A percentile compares a stretch with the other conserved stretches of the same genome.
These are phyloP conservation scores for Kwoniella sp. DNA, from an alignment of 768 basidiomycete species.

Conservation along the genomic window DNA sequence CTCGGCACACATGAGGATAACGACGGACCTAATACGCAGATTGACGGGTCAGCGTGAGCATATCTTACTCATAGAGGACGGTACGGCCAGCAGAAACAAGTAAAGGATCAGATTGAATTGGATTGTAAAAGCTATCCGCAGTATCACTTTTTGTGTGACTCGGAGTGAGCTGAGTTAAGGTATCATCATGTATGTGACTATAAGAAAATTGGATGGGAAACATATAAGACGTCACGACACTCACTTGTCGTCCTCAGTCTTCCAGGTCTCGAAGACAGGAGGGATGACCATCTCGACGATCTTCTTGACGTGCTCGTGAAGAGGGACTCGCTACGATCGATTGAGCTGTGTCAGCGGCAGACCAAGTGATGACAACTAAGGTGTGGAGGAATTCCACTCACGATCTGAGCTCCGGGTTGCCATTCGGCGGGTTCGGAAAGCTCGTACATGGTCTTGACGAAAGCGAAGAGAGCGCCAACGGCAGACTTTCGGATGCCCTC, in stretches of 20 bases:
- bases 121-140: slow-evolving; percentile 61
- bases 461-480: slow-evolving; percentile 81
- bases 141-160: slow-evolving; percentile 61
- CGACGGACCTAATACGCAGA: slow-evolving; percentile 61
- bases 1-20: slow-evolving; percentile 80
- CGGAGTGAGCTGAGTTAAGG: slow-evolving; percentile 76
- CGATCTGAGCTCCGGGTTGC: slow-evolving; percentile 70
- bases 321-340: slow-evolving; percentile 34
- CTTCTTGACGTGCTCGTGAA: slow-evolving; percentile 70
- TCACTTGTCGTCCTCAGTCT: slow-evolving; percentile 95
- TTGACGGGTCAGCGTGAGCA: slow-evolving; percentile 18
- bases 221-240: slow-evolving; percentile 55
- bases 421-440: slow-evolving; percentile 80
- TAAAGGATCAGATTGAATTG: slow-evolving; percentile 55
- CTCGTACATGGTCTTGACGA: slow-evolving; percentile 88
- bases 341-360: slow-evolving; percentile 8
- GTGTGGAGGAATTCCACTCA: slow-evolving; percentile 59
- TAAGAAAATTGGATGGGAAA: neutral
- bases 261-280: slow-evolving; percentile 82
- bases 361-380: neutral
- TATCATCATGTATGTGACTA: slow-evolving; percentile 61
- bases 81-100: neutral
- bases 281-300: slow-evolving; percentile 74
- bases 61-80: too few relatives aligned
- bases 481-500: slow-evolving; percentile 96